These are phyloP conservation scores for Paraphoma sp. DNA, from an alignment of 2,329 filamentous ascomycete genomes.

Conservation along the genomic window DNA sequence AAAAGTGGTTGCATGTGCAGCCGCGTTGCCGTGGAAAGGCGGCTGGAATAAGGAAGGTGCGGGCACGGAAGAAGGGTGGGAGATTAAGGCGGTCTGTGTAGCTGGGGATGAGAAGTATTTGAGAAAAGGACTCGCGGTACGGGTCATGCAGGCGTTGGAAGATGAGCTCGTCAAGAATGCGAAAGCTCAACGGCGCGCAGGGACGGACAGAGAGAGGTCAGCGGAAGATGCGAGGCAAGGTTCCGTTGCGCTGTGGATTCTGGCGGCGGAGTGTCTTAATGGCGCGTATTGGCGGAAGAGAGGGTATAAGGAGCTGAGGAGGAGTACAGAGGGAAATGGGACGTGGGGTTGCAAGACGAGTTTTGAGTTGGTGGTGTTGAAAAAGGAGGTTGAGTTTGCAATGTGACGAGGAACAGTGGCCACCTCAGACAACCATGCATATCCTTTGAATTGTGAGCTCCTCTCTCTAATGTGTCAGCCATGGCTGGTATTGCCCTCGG, in stretches of 20 bases:
- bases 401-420: not conserved
- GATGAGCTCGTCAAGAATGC: constrained; percentile 9
- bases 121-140: constrained; percentile 25
- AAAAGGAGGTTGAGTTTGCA: constrained; percentile 10
- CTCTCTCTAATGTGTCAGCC: too few species aligned
- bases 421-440: not conserved
- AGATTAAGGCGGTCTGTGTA: constrained; percentile 35
- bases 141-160: constrained; percentile 16
- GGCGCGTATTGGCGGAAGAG: constrained; percentile 35
- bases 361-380: constrained; percentile 34
- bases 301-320: constrained; percentile 27
- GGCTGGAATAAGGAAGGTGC: constrained; percentile 26
- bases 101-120: constrained; percentile 22
- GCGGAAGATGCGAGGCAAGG: constrained; percentile 1
- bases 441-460: too few species aligned
- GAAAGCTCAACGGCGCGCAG: not conserved
- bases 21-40: constrained; percentile 31
- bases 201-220: not conserved
- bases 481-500: too few species aligned
- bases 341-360: constrained; percentile 28
- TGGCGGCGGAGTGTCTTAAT: constrained; percentile 30
- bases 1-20: constrained; percentile 31
- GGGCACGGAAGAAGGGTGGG: constrained; percentile 28
- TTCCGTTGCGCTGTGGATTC: constrained; percentile 27
- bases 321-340: constrained; percentile 7